Evolutionary conservation across 805 yeast species (phyloP).

Genomic region (Wickerhamiella nectarea): DNA sequence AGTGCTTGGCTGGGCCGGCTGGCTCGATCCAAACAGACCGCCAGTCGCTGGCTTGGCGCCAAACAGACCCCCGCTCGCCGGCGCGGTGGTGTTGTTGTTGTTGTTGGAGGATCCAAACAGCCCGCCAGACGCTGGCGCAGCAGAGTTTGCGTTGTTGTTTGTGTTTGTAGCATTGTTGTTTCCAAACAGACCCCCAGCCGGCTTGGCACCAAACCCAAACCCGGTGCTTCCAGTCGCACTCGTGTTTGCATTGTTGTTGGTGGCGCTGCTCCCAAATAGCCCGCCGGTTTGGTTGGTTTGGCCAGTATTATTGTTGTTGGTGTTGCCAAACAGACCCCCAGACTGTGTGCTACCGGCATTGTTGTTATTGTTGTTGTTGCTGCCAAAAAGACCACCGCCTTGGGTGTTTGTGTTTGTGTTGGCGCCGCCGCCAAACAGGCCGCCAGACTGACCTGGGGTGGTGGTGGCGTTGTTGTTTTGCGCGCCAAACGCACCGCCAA

Average conservation of each 20-base stretch:
- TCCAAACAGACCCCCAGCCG: slow-evolving; percentile 17
- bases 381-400: slow-evolving; percentile 14
- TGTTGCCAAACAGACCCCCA: slow-evolving; percentile 18
- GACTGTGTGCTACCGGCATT: slow-evolving; percentile 14
- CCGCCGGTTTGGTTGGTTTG: too few species aligned
- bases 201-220: slow-evolving; percentile 22
- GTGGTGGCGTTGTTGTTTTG: slow-evolving; percentile 7
- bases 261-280: not conserved
- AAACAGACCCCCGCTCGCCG: slow-evolving; percentile 22
- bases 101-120: slow-evolving; percentile 12
- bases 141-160: slow-evolving; percentile 1
- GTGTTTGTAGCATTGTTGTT: slow-evolving; percentile 18
- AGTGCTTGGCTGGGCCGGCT: too few species aligned
- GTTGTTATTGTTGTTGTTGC: slow-evolving; percentile 14
- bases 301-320: slow-evolving; percentile 4
- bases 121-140: not conserved
- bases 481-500: slow-evolving; percentile 19
- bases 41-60: slow-evolving; percentile 20
- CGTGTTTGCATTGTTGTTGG: slow-evolving; percentile 19
- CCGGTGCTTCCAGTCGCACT: slow-evolving; percentile 17
- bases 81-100: slow-evolving; percentile 7
- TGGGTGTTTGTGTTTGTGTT: not conserved
- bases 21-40: slow-evolving; percentile 17
- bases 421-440: slow-evolving; percentile 17
- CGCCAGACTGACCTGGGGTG: slow-evolving; percentile 13